Evolutionary conservation across 2,329 filamentous ascomycete species (phyloP).

Genomic region (Biscogniauxia marginata): DNA sequence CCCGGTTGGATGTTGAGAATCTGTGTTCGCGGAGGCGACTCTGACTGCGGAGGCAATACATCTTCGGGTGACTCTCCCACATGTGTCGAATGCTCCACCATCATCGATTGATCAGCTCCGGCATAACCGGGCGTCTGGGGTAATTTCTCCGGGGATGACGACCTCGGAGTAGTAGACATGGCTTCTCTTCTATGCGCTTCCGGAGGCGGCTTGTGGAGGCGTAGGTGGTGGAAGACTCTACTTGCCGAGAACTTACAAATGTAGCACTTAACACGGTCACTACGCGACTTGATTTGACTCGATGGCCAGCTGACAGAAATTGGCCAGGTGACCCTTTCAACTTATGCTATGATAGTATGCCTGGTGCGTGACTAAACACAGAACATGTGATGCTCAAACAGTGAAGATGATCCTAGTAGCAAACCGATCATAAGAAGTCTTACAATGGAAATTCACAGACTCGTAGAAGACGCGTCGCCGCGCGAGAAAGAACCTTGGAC

Average conservation of each 20-base stretch:
- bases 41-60: slow-evolving; percentile 19
- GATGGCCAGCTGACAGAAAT: background rate
- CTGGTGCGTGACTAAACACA: background rate
- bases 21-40: slow-evolving; percentile 21
- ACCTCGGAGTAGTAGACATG: slow-evolving; percentile 29
- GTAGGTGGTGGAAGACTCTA: too few species aligned
- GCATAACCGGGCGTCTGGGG: slow-evolving; percentile 20
- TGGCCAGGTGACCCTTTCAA: background rate
- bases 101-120: slow-evolving; percentile 28
- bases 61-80: slow-evolving; percentile 24
- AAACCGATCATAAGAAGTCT: background rate
- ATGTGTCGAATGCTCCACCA: slow-evolving; percentile 30
- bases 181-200: background rate
- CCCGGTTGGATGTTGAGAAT: slow-evolving; percentile 11
- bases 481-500: slow-evolving; percentile 15
- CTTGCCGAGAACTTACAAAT: too few species aligned
- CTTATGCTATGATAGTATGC: background rate
- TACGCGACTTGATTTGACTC: background rate
- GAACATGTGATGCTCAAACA: background rate
- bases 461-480: slow-evolving; percentile 26
- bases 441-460: background rate
- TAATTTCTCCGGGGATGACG: slow-evolving; percentile 20
- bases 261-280: too few species aligned
- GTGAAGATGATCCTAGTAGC: background rate
- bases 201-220: too few species aligned